A percentile compares a stretch with the other conserved stretches of the same genome.
Evolutionary conservation across 2,329 filamentous ascomycete species (phyloP).

Genomic region (Cladosporium sp.): DNA sequence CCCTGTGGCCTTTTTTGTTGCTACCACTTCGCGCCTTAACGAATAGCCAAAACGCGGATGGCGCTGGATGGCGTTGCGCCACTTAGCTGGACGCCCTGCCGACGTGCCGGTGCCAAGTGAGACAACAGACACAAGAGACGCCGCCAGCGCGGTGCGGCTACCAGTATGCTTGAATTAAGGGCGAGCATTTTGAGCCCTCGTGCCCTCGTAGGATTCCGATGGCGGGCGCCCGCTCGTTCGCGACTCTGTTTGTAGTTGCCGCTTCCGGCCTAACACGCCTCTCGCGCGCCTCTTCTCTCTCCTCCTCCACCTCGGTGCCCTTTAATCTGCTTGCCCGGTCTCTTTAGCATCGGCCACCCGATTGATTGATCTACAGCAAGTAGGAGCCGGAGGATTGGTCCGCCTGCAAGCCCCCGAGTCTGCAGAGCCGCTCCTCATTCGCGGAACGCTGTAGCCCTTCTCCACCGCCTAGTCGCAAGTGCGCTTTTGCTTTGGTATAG

Average conservation of each 20-base stretch:
- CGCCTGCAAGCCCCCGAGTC: not conserved
- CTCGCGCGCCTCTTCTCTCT: not conserved
- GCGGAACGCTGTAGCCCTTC: slow-evolving; percentile 2
- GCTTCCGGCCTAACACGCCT: not conserved
- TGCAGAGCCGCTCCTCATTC: slow-evolving; percentile 16
- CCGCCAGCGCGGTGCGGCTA: slow-evolving; percentile 9
- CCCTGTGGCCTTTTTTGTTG: not conserved
- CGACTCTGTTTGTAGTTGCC: not conserved
- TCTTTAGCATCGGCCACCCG: slow-evolving; percentile 6
- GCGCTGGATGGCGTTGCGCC: slow-evolving; percentile 17
- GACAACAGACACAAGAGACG: slow-evolving; percentile 1
- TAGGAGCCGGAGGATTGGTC: slow-evolving; percentile 17
- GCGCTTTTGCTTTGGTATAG: not conserved
- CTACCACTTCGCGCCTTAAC: not conserved
- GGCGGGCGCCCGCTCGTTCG: not conserved
- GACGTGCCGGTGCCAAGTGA: slow-evolving; percentile 12
- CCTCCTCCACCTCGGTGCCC: slow-evolving; percentile 15
- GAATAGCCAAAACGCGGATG: slow-evolving; percentile 5
- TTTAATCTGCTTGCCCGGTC: not conserved
- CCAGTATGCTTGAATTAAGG: slow-evolving; percentile 16
- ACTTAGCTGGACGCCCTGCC: slow-evolving; percentile 11
- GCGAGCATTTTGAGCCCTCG: slow-evolving; percentile 8
- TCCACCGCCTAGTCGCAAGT: not conserved
- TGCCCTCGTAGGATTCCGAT: not conserved
- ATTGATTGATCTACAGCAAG: slow-evolving; percentile 8